Percentiles rank a stretch among this genome's conserved stretches.
These are phyloP conservation scores for Solanum sejunctum DNA, from an alignment of 257 asterid species.

Conservation along the genomic window DNA sequence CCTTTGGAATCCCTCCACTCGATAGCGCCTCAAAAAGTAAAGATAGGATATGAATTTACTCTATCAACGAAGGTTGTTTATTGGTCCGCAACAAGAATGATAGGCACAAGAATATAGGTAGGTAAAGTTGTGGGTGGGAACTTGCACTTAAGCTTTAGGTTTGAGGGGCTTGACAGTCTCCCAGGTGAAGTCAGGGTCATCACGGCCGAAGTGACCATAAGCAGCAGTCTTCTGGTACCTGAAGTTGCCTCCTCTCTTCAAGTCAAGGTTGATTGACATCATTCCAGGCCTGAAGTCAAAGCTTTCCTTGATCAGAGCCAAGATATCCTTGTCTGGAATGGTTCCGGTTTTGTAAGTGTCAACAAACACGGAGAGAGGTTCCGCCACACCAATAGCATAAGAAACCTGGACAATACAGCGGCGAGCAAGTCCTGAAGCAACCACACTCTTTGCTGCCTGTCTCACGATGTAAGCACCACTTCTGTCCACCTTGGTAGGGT, in stretches of 20 bases:
- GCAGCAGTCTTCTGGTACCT: slow-evolving; percentile 80
- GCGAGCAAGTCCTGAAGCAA: slow-evolving; percentile 66
- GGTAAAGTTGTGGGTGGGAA: neutral
- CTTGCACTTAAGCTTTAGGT: slow-evolving; percentile 35
- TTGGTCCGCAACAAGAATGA: slow-evolving; percentile 8
- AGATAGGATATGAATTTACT: neutral
- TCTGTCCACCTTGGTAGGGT: slow-evolving; percentile 61
- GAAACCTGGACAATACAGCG: slow-evolving; percentile 61
- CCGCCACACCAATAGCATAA: slow-evolving; percentile 66
- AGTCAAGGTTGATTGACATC: slow-evolving; percentile 59
- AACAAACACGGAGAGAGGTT: slow-evolving; percentile 57
- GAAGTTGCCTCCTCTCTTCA: slow-evolving; percentile 54
- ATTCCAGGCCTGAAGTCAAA: slow-evolving; percentile 75
- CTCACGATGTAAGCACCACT: slow-evolving; percentile 64
- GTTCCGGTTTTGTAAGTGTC: slow-evolving; percentile 56
- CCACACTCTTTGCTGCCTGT: slow-evolving; percentile 63
- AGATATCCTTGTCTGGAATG: slow-evolving; percentile 52
- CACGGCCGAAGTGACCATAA: slow-evolving; percentile 62
- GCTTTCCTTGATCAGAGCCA: slow-evolving; percentile 43
- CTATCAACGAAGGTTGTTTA: slow-evolving; percentile 15
- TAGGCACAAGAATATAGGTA: neutral
- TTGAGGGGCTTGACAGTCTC: slow-evolving; percentile 55
- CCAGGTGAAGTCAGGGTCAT: slow-evolving; percentile 64
- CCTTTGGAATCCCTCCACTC: neutral
- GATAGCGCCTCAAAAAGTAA: neutral